Evolutionary conservation across 208 protist genomes (phyloP).

Genomic region (Trypanosoma vivax): DNA sequence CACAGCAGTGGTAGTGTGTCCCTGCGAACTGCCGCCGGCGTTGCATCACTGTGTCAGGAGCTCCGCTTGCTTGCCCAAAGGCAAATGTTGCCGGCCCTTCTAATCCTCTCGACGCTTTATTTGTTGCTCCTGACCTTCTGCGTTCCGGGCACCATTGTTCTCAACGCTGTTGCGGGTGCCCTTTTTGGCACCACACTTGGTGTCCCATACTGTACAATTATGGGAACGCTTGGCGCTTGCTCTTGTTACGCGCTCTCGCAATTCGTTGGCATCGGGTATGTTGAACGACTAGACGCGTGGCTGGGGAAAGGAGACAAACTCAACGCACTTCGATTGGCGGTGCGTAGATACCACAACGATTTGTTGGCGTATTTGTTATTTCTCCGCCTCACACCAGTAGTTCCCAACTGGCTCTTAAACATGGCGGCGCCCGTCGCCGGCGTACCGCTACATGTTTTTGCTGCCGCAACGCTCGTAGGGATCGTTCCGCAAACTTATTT

Average conservation of each 20-base stretch:
- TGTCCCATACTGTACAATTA: constrained; percentile 50
- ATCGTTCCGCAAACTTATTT: constrained; percentile 88
- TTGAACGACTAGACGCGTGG: constrained; percentile 28
- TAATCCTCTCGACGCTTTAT: constrained; percentile 48
- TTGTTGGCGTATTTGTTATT: constrained; percentile 89
- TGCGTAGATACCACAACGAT: constrained; percentile 49
- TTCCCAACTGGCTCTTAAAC: constrained; percentile 94
- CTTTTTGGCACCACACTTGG: constrained; percentile 65
- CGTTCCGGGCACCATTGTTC: constrained; percentile 81
- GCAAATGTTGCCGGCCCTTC: constrained; percentile 28
- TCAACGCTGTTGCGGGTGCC: constrained; percentile 76
- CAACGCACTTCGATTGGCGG: constrained; percentile 42
- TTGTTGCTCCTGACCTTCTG: constrained; percentile 82
- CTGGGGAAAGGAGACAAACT: constrained; percentile 59
- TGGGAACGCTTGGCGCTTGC: constrained; percentile 54
- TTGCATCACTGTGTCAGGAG: constrained; percentile 32
- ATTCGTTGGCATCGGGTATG: constrained; percentile 34
- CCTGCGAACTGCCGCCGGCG: constrained; percentile 29
- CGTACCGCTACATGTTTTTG: constrained; percentile 65
- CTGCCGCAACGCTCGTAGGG: constrained; percentile 71
- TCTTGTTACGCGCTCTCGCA: constrained; percentile 45
- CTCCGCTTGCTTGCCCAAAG: constrained; percentile 19
- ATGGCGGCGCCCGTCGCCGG: constrained; percentile 74
- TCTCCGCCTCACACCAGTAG: constrained; percentile 84
- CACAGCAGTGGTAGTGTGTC: constrained; percentile 25